Evolutionary conservation across 2,329 filamentous ascomycete genomes (phyloP).

Genomic region (Colletotrichum graminicola): DNA sequence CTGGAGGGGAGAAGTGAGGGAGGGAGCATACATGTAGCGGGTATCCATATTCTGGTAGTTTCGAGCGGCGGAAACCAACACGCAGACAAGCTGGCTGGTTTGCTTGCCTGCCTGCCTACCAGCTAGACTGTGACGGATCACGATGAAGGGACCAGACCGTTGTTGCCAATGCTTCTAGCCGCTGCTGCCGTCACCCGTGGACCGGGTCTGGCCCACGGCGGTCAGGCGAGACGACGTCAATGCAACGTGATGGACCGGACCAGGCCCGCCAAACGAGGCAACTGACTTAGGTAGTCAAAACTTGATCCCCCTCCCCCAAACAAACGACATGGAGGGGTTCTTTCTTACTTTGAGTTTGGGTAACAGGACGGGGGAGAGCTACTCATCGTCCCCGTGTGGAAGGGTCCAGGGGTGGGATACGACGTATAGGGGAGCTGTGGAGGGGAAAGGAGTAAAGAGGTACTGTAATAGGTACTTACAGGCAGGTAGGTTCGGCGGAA

Average conservation of each 20-base stretch:
- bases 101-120: neutral
- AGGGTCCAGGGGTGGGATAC: too few species aligned
- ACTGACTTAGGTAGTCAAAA: neutral
- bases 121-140: neutral
- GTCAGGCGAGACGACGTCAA: neutral
- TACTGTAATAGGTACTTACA: too few species aligned
- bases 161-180: neutral
- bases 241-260: neutral
- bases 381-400: too few species aligned
- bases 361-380: too few species aligned
- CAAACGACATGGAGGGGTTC: too few species aligned
- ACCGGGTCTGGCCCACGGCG: neutral
- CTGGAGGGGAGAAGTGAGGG: neutral
- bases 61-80: neutral
- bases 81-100: neutral
- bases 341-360: too few species aligned
- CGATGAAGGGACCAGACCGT: slow-evolving; percentile 11
- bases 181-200: slow-evolving; percentile 4
- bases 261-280: neutral
- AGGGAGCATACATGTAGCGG: neutral
- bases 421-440: too few species aligned
- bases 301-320: too few species aligned
- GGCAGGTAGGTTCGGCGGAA: neutral
- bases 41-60: neutral
- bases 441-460: too few species aligned